These are phyloP conservation scores for Sarocladium kiliense DNA, from an alignment of 2,329 filamentous ascomycete genomes.

Conservation along the genomic window DNA sequence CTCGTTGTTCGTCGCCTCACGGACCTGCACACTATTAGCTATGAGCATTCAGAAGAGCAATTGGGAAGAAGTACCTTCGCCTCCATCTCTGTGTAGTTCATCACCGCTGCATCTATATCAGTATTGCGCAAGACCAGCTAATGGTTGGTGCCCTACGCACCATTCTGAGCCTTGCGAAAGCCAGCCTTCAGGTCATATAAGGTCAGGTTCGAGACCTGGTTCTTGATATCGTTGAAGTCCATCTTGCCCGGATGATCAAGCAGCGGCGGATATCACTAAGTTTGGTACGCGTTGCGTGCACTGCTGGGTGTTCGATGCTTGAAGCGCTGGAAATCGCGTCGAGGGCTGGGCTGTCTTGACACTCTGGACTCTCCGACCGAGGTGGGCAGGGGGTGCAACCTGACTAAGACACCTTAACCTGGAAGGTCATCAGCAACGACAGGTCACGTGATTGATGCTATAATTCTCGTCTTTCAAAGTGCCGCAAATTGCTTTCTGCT, in stretches of 20 bases:
- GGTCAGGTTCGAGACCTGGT: slow-evolving; percentile 84
- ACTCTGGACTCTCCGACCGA: slow-evolving; percentile 1
- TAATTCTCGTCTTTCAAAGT: too few relatives aligned
- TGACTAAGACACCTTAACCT: not conserved
- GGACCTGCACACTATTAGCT: slow-evolving; percentile 52
- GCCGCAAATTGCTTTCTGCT: too few relatives aligned
- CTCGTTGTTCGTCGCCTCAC: slow-evolving; percentile 98
- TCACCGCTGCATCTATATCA: slow-evolving; percentile 63
- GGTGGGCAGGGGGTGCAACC: slow-evolving; percentile 2
- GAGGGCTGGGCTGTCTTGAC: slow-evolving; percentile 5
- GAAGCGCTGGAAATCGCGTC: not conserved
- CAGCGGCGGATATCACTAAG: not conserved
- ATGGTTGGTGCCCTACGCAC: slow-evolving; percentile 39
- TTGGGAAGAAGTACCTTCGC: slow-evolving; percentile 43
- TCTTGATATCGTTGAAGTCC: slow-evolving; percentile 82
- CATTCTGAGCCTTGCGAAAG: slow-evolving; percentile 95
- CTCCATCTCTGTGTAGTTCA: slow-evolving; percentile 98
- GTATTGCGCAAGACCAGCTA: slow-evolving; percentile 15
- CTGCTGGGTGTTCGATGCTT: not conserved
- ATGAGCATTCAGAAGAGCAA: not conserved
- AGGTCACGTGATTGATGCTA: not conserved
- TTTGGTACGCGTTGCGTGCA: not conserved
- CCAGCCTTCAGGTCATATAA: slow-evolving; percentile 94
- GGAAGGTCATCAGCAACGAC: not conserved
- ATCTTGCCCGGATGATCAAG: slow-evolving; percentile 41